Evolutionary conservation across 129 eudicot species (phyloP).

Genomic region (Gnaphalium uliginosum): DNA sequence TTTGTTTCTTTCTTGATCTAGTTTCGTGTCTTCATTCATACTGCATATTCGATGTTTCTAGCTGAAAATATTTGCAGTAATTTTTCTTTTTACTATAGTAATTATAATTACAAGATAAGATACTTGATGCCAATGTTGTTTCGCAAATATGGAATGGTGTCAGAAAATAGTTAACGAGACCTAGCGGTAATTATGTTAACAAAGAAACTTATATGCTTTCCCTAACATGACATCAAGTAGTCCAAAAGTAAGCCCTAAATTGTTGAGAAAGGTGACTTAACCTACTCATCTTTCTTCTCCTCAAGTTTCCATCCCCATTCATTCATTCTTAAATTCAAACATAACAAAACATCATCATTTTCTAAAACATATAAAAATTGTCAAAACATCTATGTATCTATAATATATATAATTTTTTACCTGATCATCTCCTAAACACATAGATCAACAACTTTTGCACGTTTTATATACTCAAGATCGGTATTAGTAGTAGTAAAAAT

Average conservation of each 20-base stretch:
- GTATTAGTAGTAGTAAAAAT: background rate
- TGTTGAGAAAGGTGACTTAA: conserved; percentile 38
- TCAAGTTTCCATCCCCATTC: conserved; percentile 31
- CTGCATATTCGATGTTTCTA: background rate
- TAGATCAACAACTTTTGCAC: background rate
- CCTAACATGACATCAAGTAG: conserved; percentile 46
- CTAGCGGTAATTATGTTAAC: background rate
- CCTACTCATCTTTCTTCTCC: conserved; percentile 33
- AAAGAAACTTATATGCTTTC: conserved; percentile 41
- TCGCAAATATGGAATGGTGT: background rate
- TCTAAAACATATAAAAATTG: conserved; percentile 11
- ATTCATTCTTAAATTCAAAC: conserved; percentile 44
- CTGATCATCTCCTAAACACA: background rate
- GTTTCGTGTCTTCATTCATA: background rate
- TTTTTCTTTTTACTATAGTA: background rate
- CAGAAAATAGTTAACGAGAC: background rate
- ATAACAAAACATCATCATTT: conserved; percentile 10
- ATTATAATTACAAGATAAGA: too few relatives aligned
- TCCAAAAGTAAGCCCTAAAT: conserved; percentile 35
- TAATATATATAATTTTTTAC: conserved; percentile 3
- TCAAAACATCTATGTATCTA: background rate
- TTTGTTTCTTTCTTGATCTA: background rate
- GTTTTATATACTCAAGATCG: background rate
- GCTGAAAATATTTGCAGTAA: background rate
- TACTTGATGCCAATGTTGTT: background rate